A percentile compares a stretch with the other conserved stretches of the same genome.
These are phyloP conservation scores for Pontederia crassipes DNA, from an alignment of 176 grass and related monocot genomes.

Conservation along the genomic window DNA sequence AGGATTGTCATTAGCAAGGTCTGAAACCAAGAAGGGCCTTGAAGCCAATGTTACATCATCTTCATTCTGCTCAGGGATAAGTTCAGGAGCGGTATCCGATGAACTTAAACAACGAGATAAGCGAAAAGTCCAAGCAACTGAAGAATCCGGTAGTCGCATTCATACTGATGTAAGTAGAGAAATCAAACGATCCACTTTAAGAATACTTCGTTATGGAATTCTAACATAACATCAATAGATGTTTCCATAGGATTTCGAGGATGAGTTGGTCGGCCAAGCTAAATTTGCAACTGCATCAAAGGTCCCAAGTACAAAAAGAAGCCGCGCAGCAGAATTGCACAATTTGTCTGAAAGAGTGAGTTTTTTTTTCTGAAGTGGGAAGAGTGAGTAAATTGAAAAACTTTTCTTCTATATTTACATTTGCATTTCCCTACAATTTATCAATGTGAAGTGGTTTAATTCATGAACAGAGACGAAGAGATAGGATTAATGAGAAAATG, in stretches of 20 bases:
- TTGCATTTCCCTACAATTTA: not conserved
- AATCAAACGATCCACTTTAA: not conserved
- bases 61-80: not conserved
- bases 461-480: slow-evolving; percentile 23
- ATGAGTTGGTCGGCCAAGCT: slow-evolving; percentile 8
- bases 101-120: slow-evolving; percentile 3
- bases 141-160: slow-evolving; percentile 7
- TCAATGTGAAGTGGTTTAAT: not conserved
- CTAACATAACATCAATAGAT: not conserved
- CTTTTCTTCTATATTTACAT: not conserved
- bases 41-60: not conserved
- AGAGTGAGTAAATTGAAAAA: slow-evolving; percentile 25
- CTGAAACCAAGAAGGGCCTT: not conserved
- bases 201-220: not conserved
- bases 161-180: not conserved
- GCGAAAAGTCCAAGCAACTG: slow-evolving; percentile 21
- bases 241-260: slow-evolving; percentile 19
- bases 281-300: slow-evolving; percentile 7
- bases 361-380: not conserved
- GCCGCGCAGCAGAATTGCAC: slow-evolving; percentile 28
- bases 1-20: not conserved
- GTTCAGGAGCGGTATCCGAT: not conserved
- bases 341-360: slow-evolving; percentile 34
- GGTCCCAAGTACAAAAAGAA: slow-evolving; percentile 18
- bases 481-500: slow-evolving; percentile 40